These are phyloP conservation scores for Prunus kanzakura DNA, from an alignment of 306 rosid species.

Conservation along the genomic window DNA sequence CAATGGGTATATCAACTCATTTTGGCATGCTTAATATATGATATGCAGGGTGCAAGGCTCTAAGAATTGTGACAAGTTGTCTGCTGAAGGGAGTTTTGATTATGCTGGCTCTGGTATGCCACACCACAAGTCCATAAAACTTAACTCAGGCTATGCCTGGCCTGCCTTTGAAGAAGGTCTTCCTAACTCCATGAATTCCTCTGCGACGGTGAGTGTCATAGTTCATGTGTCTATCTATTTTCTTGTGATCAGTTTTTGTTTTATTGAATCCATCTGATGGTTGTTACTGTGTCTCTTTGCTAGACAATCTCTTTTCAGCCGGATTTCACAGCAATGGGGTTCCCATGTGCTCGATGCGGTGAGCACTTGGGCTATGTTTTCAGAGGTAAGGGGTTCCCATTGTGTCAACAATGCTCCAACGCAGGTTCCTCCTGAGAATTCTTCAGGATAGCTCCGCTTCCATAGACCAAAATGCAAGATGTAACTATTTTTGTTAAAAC, in stretches of 20 bases:
- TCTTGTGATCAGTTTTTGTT: not conserved
- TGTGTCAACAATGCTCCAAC: not conserved
- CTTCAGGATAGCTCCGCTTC: not conserved
- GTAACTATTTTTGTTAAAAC: not conserved
- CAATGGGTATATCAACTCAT: not conserved
- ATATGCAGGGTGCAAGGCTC: slow-evolving; percentile 6
- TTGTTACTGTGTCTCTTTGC: not conserved
- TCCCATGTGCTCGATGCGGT: not conserved
- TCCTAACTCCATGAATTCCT: slow-evolving; percentile 46
- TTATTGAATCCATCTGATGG: not conserved
- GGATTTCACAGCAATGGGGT: not conserved
- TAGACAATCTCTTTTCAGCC: not conserved
- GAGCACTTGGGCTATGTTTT: not conserved
- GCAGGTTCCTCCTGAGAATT: not conserved
- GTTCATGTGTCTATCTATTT: not conserved
- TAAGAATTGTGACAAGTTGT: not conserved
- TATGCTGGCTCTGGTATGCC: slow-evolving; percentile 54
- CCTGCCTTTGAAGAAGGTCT: slow-evolving; percentile 55
- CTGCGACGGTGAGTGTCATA: slow-evolving; percentile 15
- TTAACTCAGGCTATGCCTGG: slow-evolving; percentile 58
- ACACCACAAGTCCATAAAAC: slow-evolving; percentile 54
- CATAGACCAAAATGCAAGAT: not conserved
- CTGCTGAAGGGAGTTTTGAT: slow-evolving; percentile 40
- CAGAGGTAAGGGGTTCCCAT: slow-evolving; percentile 1
- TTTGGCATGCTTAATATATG: not conserved